Base-by-base conservation (phyloP, 345 rosid genomes). In the Rhodamnia rubescens region DNA sequence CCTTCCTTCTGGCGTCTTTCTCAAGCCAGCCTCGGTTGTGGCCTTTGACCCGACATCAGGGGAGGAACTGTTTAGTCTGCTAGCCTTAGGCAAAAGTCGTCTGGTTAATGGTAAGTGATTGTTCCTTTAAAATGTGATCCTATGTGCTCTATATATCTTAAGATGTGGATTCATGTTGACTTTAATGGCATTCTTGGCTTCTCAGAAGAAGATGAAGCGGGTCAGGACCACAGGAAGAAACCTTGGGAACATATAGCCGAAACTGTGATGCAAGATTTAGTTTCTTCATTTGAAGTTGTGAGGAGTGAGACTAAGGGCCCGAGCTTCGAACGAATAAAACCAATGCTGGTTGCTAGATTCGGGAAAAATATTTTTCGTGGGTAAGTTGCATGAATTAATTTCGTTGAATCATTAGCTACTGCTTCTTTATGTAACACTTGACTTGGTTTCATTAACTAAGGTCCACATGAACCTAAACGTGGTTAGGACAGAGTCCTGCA, bases 291-390 rank as follows among this genome's bases (percentile, higher is more conserved):
- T 47, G 90, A 90, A 80, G 69, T 3, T 74, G 57, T 90, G 55
- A 92, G 85, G 89, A 85, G 85, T 24, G 82, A 84, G 85, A 86
- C 82, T 74, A 87, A 89, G 74, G 15, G 56, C 44, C 74, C 81
- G 5, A 85, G 53, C 58, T 40, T 74, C 64, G 88, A 84, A 49
- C 88, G 40, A 50, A 54, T 87, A 50, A 93, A 91, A 85, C 90
- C 91, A 54, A 74, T 82, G 85, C 56, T 94, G 85, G 91, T 92
- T 80, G 97, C 93, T 84, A 88, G 96, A 87, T 86, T 93, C 89
- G 94, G 98, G 51, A 93, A 90, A 88, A 61, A 88, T 59, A 53
- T 86, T 64, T 94, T 94, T 82, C 85, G 80, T 11, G 80, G 90
- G 97, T 92, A 88, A 86, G 93, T 82, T 40, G 52, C 50, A 49